phyloP scores from a whole-genome alignment of 1,139 yeast genomes.

The Yamadazyma atlantica region DNA sequence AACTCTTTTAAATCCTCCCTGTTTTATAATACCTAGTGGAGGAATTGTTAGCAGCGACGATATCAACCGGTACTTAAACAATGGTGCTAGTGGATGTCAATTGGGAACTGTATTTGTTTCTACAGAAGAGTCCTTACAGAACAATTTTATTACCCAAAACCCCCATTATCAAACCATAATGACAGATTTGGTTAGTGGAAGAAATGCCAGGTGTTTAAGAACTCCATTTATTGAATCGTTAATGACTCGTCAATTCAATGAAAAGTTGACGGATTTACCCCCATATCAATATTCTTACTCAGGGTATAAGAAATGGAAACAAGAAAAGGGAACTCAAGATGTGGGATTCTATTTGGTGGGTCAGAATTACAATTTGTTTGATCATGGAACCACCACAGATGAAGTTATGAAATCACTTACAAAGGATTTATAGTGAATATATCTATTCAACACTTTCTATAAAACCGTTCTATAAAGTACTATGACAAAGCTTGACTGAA shows the following conservation, averaged over 20 bases:
- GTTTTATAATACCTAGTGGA: slow-evolving; percentile 43
- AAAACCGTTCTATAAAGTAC: neutral
- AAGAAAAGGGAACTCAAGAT: slow-evolving; percentile 13
- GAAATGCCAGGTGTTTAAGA: slow-evolving; percentile 34
- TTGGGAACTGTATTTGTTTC: slow-evolving; percentile 47
- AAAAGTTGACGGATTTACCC: slow-evolving; percentile 23
- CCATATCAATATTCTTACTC: slow-evolving; percentile 36
- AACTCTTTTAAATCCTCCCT: slow-evolving; percentile 19
- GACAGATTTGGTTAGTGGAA: slow-evolving; percentile 40
- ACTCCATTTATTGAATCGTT: slow-evolving; percentile 27
- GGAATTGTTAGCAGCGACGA: slow-evolving; percentile 36
- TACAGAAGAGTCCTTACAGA: slow-evolving; percentile 28
- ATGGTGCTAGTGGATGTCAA: slow-evolving; percentile 49
- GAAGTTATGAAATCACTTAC: slow-evolving; percentile 17
- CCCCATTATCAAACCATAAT: slow-evolving; percentile 24
- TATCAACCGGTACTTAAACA: slow-evolving; percentile 23
- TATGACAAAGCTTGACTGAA: slow-evolving; percentile 32
- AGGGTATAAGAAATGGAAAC: slow-evolving; percentile 29
- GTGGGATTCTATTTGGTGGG: slow-evolving; percentile 37
- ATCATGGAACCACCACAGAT: slow-evolving; percentile 10
- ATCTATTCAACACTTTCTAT: neutral
- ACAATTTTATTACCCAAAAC: slow-evolving; percentile 17
- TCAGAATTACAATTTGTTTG: slow-evolving; percentile 24
- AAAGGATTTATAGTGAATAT: neutral
- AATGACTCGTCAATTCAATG: slow-evolving; percentile 11